phyloP scores from a whole-genome alignment of 108 stramenopile genomes.

The Heterococcus sp. region DNA sequence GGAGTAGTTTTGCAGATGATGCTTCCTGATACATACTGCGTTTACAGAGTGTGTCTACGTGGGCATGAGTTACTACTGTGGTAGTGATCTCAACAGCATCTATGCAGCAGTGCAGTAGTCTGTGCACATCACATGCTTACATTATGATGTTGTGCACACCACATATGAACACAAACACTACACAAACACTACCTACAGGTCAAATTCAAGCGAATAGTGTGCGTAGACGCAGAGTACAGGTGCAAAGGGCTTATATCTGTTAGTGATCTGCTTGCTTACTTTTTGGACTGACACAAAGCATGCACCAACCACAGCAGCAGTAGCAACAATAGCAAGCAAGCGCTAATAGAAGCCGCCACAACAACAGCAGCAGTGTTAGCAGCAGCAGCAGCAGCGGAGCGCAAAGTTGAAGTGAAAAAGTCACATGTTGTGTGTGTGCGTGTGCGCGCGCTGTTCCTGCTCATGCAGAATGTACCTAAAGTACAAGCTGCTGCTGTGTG shows the following conservation, averaged over 20 bases:
- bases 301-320: neutral
- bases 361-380: neutral
- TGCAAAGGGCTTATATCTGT: conserved; percentile 48
- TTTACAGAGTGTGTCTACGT: too few relatives aligned
- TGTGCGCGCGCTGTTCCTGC: too few relatives aligned
- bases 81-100: too few relatives aligned
- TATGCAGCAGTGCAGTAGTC: too few relatives aligned
- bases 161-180: neutral
- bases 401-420: too few relatives aligned
- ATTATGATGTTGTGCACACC: neutral
- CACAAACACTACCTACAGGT: neutral
- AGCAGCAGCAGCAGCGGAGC: neutral
- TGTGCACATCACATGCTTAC: too few relatives aligned
- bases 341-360: neutral
- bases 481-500: too few relatives aligned
- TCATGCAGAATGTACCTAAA: too few relatives aligned
- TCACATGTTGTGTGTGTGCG: too few relatives aligned
- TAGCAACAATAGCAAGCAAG: neutral
- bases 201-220: conserved; percentile 39
- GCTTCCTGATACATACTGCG: too few relatives aligned
- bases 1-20: too few relatives aligned
- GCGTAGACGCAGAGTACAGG: conserved; percentile 38
- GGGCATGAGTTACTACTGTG: too few relatives aligned
- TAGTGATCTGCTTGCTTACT: conserved; percentile 45
- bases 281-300: conserved; percentile 3